Evolutionary conservation across 1,284 basidiomycete genomes (phyloP).

Genomic region (Moesziomyces sp.): DNA sequence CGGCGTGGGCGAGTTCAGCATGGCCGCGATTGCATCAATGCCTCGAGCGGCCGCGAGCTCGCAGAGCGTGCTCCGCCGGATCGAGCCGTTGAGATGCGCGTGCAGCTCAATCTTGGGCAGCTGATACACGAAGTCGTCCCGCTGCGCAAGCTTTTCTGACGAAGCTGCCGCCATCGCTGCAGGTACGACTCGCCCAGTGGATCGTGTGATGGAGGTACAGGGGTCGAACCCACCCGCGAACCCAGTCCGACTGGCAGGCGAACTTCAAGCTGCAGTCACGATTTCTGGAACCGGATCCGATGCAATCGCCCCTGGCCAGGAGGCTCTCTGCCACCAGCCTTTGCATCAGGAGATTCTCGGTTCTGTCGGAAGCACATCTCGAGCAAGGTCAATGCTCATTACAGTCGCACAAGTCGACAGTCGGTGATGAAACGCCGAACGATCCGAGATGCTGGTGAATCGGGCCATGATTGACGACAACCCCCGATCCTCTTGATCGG

Average conservation of each 20-base stretch:
- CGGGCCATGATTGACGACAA: no score
- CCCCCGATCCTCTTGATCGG: background rate
- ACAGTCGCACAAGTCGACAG: conserved; percentile 4
- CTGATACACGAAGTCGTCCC: background rate
- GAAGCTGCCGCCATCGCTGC: background rate
- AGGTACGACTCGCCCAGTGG: background rate
- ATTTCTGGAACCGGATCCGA: no score
- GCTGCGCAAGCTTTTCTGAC: background rate
- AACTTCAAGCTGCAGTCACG: no score
- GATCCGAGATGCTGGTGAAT: no score
- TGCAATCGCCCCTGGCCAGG: no score
- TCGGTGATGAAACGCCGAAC: background rate
- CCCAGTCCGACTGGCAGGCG: no score
- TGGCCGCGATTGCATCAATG: conserved; percentile 7
- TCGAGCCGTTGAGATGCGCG: conserved; percentile 50
- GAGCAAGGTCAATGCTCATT: background rate
- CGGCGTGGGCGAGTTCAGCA: conserved; percentile 20
- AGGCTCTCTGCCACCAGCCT: no score
- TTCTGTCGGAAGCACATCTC: no score
- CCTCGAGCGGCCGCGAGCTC: conserved; percentile 13
- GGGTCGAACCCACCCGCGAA: no score
- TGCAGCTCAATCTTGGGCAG: conserved; percentile 53
- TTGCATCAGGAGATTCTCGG: no score
- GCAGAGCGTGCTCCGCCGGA: conserved; percentile 39
- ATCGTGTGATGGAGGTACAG: background rate